Evolutionary conservation across 2,329 filamentous ascomycete genomes (phyloP), one percentile per base, ranked within the genome.

Genomic region (Ophiostoma perfectum): DNA sequence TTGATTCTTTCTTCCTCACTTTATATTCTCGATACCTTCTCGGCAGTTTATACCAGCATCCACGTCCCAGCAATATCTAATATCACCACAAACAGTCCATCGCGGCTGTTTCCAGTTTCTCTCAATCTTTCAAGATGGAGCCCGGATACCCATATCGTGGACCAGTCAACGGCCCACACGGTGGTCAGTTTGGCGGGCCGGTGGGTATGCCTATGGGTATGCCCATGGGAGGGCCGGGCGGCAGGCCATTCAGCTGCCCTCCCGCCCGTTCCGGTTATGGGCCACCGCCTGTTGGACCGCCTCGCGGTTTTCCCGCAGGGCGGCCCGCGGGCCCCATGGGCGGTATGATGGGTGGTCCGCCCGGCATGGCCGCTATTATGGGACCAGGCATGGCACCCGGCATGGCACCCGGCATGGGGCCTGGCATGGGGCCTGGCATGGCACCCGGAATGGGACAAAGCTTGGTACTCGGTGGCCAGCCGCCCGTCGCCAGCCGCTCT

Each of bases 201-300:
- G 11, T 63, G 58, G 55, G 55, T 14, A 60, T 60, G 55, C 60
- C 60, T 3, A 44, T 44, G 39, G 60, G 38, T 42, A 63, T 63
- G 58, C 36, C 45, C 2, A 66, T 66, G 45, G 36, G 64, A 14
- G 38, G 42, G 6, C 27, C 58, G 16, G 55, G 55, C 27, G 55
- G 9, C 16, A 44, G 60, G 39, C 60, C 60, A 16, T 63, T n/a
- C 39, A 63, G 60, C 39, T 63, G 60, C 39, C 60, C 60, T 12
- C 60, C 60, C 16, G 38, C 38, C 16, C 60, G 39, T 16, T 18
- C 60, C 42, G 7, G 39, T 18, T 18, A 11, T n/a, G 60, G 60
- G n/a, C 60, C 58, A 62, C 58, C 60, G 16, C 60, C 60, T 9
- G 27, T 27, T 27, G 60, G 38, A 3, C 38, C 58, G 9, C 39